These are phyloP conservation scores for Camelina sativa DNA, from an alignment of 345 rosid species.

Conservation along the genomic window DNA sequence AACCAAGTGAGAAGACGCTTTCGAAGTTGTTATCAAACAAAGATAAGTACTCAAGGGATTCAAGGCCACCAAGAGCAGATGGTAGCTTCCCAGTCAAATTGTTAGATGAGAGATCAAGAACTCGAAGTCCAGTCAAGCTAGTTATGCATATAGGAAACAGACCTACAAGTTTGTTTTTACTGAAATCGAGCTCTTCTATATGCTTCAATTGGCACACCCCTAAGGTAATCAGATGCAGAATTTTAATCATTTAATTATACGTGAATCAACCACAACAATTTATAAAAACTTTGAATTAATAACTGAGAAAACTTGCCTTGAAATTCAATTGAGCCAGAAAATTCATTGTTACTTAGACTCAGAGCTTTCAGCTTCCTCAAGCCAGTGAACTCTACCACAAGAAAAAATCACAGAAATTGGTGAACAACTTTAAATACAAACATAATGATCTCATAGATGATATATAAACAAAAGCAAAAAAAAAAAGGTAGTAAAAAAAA, in stretches of 20 bases:
- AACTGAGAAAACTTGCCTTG: background rate
- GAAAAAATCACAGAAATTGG: background rate
- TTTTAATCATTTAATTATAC: too few relatives aligned
- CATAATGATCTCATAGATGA: too few relatives aligned
- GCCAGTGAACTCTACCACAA: background rate
- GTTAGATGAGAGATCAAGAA: constrained; percentile 37
- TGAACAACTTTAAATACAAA: too few relatives aligned
- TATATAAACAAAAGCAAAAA: too few relatives aligned
- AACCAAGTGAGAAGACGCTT: constrained; percentile 23
- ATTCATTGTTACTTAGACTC: background rate
- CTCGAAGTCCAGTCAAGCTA: background rate
- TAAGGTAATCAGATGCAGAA: background rate
- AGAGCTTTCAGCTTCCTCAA: background rate
- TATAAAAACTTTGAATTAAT: too few relatives aligned
- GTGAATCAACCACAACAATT: too few relatives aligned
- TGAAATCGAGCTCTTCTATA: background rate
- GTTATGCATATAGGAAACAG: constrained; percentile 14
- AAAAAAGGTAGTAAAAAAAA: too few relatives aligned
- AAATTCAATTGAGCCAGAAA: background rate
- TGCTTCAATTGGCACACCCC: background rate
- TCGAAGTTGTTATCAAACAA: constrained; percentile 24
- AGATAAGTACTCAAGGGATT: constrained; percentile 30
- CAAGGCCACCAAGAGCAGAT: background rate
- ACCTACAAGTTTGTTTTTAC: background rate
- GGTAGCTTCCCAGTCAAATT: constrained; percentile 21